Base-by-base conservation (phyloP, 2,329 filamentous ascomycete species). In the Fusarium citri region DNA sequence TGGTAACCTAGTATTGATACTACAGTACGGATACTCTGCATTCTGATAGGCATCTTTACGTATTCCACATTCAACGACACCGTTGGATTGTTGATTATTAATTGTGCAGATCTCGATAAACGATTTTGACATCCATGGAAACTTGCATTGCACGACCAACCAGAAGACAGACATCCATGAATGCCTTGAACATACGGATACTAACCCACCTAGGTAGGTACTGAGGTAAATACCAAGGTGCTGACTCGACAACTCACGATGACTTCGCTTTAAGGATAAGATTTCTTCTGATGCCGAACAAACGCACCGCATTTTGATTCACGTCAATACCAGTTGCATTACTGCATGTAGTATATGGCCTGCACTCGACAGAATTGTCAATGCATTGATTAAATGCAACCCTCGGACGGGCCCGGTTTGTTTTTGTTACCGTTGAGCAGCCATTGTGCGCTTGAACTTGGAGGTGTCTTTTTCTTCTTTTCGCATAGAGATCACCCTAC, bases 41-140 rank as follows among this genome's bases (percentile, higher is more conserved):
- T n/a, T 11, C 18, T 11, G 34, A 37, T n/a, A 37, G 34, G 34
- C 18, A 37, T 48, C n/a, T 18, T 16, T 43, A 28, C 48, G 28
- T 55, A 59, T 64, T 16, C 20, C 31, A 49, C 20, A 28, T 34
- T 42, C 14, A 57, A 47, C 43, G 62, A 53, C 56, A 56, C 41
- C 31, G 28, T 55, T 59, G 34, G 28, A 50, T 47, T 59, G 23
- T 45, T 49, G 22, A 48, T 51, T 41, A 20, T 42, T 23, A 28
- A n/a, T 51, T 42, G 18, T 22, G 14, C 25, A 31, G 50, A 47
- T 63, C 57, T 45, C 46, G 46, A 37, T 20, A 31, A 46, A 30
- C 20, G 14, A 15, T 23, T 41, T 49, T 25, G 18, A 37, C 26
- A 26, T 16, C 16, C 34, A 37, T n/a, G 18, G 34, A 40, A 22